Evolutionary conservation across 2,329 filamentous ascomycete genomes (phyloP), one percentile per base, ranked within the genome.

Genomic region (Clathrospora elynae): DNA sequence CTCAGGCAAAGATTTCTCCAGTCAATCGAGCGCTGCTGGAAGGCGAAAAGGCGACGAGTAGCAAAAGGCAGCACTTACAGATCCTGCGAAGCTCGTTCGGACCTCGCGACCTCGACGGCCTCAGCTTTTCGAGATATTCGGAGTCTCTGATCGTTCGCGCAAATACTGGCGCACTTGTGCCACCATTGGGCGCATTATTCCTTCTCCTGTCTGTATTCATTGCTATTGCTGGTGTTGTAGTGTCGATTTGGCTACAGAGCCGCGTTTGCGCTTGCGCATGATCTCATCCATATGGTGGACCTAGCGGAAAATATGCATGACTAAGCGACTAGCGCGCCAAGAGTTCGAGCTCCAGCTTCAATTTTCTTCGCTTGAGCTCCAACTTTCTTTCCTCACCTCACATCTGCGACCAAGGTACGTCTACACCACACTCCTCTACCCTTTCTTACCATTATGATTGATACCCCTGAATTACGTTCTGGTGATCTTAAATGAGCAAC

Each of bases 131-230:
- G 22, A 71, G 57, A 31, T 73, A 71, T 16, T 72, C 70, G 9
- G 77, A 71, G 53, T 82, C 71, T 28, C 74, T 70, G 11, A 74
- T 62, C 16, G 75, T 73, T 44, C 73, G 73, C 35, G 75, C 80
- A 65, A 85, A 96, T 3, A 90, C 73, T 1, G 90, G 89, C 11
- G 90, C 81, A 22, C 79, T 73, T 6, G 90, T 97, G 18, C 83
- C 82, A 38, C 88, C 88, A 26, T 84, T 77, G 5, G 93, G 93
- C 4, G 90, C 90, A 72, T 97, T 97, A 56, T 96, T 84, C 60
- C 93, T 84, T 73, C 92, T 85, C 70, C 91, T 83, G 70, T 99
- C 93, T 9, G 51, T 53, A 40, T 61, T 65, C 45, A 59, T 61
- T 16, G 61, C 53, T 43, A 55, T 63, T 41, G 23, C 45, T 28